These are phyloP conservation scores for Diaporthe sp. DNA, from an alignment of 2,329 filamentous ascomycete species.

Conservation along the genomic window DNA sequence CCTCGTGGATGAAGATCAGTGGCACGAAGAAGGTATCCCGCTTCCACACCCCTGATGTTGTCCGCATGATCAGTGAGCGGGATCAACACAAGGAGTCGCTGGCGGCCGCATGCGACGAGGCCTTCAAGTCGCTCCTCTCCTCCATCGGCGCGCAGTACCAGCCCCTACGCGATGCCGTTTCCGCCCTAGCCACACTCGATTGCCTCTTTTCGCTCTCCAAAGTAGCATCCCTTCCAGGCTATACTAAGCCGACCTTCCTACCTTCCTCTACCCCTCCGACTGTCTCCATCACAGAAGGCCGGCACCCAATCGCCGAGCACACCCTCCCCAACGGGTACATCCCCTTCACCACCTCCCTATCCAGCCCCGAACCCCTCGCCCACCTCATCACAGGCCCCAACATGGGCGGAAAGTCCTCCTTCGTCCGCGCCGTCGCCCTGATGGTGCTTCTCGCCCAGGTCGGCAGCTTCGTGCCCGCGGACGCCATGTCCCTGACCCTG, in stretches of 20 bases:
- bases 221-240: slow-evolving; percentile 88
- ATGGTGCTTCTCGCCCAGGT: slow-evolving; percentile 95
- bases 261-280: slow-evolving; percentile 73
- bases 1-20: slow-evolving; percentile 94
- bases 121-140: slow-evolving; percentile 79
- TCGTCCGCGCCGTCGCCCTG: slow-evolving; percentile 91
- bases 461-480: slow-evolving; percentile 92
- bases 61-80: slow-evolving; percentile 85
- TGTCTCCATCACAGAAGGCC: slow-evolving; percentile 80
- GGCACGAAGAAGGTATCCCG: slow-evolving; percentile 93
- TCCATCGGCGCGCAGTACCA: slow-evolving; percentile 89
- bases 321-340: slow-evolving; percentile 89
- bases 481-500: slow-evolving; percentile 80
- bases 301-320: slow-evolving; percentile 97
- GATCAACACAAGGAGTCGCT: slow-evolving; percentile 96
- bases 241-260: slow-evolving; percentile 80
- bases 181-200: slow-evolving; percentile 88
- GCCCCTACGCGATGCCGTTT: slow-evolving; percentile 87
- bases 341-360: slow-evolving; percentile 85
- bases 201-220: slow-evolving; percentile 89
- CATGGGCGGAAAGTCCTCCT: slow-evolving; percentile 99
- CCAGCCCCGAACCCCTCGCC: slow-evolving; percentile 75
- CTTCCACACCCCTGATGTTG: slow-evolving; percentile 94
- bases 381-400: slow-evolving; percentile 96
- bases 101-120: slow-evolving; percentile 89